Conservation (phyloP, 768 basidiomycete species). For the Kwoniella dejecticola region DNA sequence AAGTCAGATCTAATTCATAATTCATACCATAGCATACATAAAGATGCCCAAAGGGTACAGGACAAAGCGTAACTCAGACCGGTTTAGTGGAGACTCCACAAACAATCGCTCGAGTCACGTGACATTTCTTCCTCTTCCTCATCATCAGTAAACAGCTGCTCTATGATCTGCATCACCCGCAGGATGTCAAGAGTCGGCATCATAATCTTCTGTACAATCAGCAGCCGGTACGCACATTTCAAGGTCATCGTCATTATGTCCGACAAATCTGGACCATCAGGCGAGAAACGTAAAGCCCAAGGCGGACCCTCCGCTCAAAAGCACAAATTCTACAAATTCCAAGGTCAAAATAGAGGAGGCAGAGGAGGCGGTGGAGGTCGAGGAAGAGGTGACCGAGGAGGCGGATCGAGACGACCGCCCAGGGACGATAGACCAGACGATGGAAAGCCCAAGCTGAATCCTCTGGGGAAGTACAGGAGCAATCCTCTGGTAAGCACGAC, state of each 20-base stretch:
- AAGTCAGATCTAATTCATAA: too few species aligned
- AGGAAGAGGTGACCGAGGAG: constrained; percentile 23
- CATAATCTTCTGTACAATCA: too few species aligned
- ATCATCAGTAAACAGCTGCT: too few species aligned
- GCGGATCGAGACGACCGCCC: constrained; percentile 12
- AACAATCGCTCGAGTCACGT: background rate
- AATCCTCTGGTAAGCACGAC: constrained; percentile 29
- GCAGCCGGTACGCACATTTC: background rate
- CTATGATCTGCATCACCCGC: too few species aligned
- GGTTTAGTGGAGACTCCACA: constrained; percentile 11
- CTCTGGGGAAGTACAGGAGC: constrained; percentile 37
- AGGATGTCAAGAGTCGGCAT: too few species aligned
- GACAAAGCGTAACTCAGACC: too few species aligned
- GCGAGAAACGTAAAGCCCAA: constrained; percentile 1
- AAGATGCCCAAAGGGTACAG: too few species aligned
- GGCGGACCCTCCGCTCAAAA: constrained; percentile 27
- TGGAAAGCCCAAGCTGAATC: constrained; percentile 10
- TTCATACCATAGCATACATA: too few species aligned
- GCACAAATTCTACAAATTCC: constrained; percentile 39
- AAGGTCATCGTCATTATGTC: constrained; percentile 16
- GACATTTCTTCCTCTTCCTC: too few species aligned
- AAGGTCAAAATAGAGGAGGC: constrained; percentile 13
- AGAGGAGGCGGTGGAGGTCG: constrained; percentile 27
- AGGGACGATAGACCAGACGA: constrained; percentile 7
- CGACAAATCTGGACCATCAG: constrained; percentile 10